Evolutionary conservation across 2,329 filamentous ascomycete genomes (phyloP).

Genomic region (Beauveria pseudobassiana): DNA sequence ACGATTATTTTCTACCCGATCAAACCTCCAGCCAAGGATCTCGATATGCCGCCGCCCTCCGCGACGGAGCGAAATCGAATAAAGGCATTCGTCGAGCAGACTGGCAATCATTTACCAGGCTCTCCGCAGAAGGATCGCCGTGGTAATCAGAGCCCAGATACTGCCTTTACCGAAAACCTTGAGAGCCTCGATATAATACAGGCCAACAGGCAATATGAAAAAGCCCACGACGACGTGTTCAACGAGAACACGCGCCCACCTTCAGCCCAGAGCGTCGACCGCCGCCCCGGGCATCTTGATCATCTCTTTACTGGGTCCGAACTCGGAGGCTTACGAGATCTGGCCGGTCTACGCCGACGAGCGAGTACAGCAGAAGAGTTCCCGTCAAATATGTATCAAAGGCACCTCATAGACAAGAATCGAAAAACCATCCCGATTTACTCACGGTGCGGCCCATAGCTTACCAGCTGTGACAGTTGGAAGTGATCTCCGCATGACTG

Average conservation of each 20-base stretch:
- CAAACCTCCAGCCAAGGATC: neutral
- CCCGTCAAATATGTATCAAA: slow-evolving; percentile 11
- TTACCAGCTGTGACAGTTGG: slow-evolving; percentile 16
- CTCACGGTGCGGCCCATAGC: slow-evolving; percentile 8
- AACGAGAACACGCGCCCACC: neutral
- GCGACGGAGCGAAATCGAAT: slow-evolving; percentile 3
- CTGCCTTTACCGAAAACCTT: slow-evolving; percentile 2
- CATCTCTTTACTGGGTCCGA: slow-evolving; percentile 30
- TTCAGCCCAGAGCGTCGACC: slow-evolving; percentile 1
- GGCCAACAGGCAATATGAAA: neutral
- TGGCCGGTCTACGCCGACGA: slow-evolving; percentile 29
- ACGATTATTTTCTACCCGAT: neutral
- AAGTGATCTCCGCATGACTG: slow-evolving; percentile 13
- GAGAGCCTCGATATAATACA: slow-evolving; percentile 3
- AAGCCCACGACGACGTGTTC: neutral
- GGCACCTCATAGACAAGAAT: neutral
- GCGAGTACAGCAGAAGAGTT: slow-evolving; percentile 20
- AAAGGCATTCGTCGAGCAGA: slow-evolving; percentile 8
- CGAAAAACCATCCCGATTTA: neutral
- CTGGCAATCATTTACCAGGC: neutral
- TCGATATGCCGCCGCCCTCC: slow-evolving; percentile 1
- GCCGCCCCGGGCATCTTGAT: neutral
- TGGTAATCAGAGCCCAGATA: slow-evolving; percentile 2
- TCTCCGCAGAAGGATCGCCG: slow-evolving; percentile 1
- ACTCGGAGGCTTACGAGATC: slow-evolving; percentile 33